Evolutionary conservation across 2,329 filamentous ascomycete genomes (phyloP), one percentile per base, ranked within the genome.

Genomic region (Arthrinium puccinioides): DNA sequence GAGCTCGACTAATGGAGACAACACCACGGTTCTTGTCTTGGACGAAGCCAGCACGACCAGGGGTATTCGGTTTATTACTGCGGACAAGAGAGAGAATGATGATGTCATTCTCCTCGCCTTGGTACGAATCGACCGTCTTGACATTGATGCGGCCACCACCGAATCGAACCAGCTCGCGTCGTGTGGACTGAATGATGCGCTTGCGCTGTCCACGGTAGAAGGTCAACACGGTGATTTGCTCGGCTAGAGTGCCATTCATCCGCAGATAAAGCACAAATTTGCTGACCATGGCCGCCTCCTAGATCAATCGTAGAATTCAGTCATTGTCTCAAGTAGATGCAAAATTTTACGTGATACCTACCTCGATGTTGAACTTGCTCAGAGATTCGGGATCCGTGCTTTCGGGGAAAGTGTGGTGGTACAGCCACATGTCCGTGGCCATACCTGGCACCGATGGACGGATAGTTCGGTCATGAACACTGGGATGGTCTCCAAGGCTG

Each of bases 71-170:
- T 2, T 62, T 50, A 24, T 82, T 83, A 45, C 82, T 88, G 29
- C 89, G 75, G 4, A 92, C 87, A 0, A 94, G 64, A 0, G 88
- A 94, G 0, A 95, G 64, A 2, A 95, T 55, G 9, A 96, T 70
- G 8, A 95, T 68, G 18, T 89, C 84, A 44, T 94, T 95, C 54
- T 95, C 87, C 50, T 95, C 87, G 10, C 88, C 88, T 56, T 95
- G 88, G 51, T 90, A 95, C 0, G 84, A 86, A 51, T 95, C 89
- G 0, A 96, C 85, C 0, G 88, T 95, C 23, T 77, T 75, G 2
- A 94, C 81, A 3, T 82, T 82, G 48, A 73, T 52, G 30, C 44
- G 37, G 35, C 26, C 3, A 53, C 56, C 6, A 54, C 51, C 15
- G 52, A 44, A 25, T 26, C 61, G 36, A 36, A 52, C 30, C 24